A percentile compares a stretch with the other conserved stretches of the same genome.
phyloP scores from a whole-genome alignment of 148 eudicot species.

The Selenicereus undatus region DNA sequence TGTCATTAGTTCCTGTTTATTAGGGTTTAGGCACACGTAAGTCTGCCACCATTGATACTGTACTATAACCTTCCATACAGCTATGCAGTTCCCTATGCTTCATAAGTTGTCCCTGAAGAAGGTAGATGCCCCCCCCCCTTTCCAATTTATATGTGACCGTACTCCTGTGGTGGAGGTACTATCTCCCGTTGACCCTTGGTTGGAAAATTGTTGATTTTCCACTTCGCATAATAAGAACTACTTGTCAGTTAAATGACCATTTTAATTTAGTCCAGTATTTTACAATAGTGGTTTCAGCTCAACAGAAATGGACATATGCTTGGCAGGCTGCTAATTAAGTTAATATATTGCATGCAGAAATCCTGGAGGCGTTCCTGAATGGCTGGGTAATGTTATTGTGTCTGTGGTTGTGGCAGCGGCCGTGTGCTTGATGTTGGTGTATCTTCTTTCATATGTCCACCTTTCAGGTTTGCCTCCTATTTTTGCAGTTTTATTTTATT shows the following conservation, averaged over 20 bases:
- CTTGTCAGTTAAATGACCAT: too few relatives aligned
- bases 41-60: background rate
- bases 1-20: background rate
- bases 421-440: conserved; percentile 79
- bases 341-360: conserved; percentile 50
- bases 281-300: too few relatives aligned
- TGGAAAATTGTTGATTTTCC: background rate
- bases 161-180: background rate
- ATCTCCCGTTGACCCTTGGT: background rate
- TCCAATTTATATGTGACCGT: too few relatives aligned
- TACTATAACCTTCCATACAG: background rate
- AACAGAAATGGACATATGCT: too few relatives aligned
- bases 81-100: background rate
- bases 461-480: conserved; percentile 60
- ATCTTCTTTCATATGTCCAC: conserved; percentile 87
- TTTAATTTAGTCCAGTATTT: too few relatives aligned
- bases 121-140: background rate
- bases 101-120: background rate
- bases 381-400: conserved; percentile 60
- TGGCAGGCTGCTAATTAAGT: conserved; percentile 1
- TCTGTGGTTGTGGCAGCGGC: conserved; percentile 55
- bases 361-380: conserved; percentile 82
- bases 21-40: background rate
- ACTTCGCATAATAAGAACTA: background rate
- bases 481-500: background rate